Base-by-base conservation (phyloP, 768 basidiomycete species). In the Tricholoma saponaceum region DNA sequence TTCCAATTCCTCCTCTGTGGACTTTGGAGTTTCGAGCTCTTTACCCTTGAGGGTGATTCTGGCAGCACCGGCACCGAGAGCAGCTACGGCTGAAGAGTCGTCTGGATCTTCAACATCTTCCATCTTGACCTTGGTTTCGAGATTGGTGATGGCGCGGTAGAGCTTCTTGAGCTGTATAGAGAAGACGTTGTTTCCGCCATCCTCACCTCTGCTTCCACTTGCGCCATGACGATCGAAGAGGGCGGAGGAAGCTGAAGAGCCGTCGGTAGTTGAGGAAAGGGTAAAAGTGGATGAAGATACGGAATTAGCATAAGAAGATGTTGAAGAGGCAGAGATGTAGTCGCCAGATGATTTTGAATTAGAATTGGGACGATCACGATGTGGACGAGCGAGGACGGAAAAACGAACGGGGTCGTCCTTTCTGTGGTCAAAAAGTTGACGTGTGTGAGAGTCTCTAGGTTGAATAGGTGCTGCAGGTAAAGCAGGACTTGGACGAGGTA, bases 391-490 rank as follows among this genome's bases (percentile, higher is more conserved):
- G 33, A 84, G 79, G 32, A 86, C 81, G 37, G 83, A 76, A 72
- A 98, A 98, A 10, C 89, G 83, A 30, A 94, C 83, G 0, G 97
- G 93, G 69, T 98, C 92, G 69, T 98, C 91, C 65, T 92, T 86
- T 37, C 90, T 81, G 58, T 90, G 92, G 67, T 98, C 94, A 57
- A 94, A 95, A 0, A 97, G 82, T 59, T 89, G 89, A 41, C 85
- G 74, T 6, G 71, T 60, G 8, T 54, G 53, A 79, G 69, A 3
- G 77, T 62, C 25, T 71, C 70, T 18, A 58, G 25, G 67, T 66
- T 55, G 30, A 32, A 9, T 32, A 32, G 30, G 30, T 32, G 30
- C 7, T 9, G 8, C 30, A 70, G 52, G 33, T 70, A 67, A 10
- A 71, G 62, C 32, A 71, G 51, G 35, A 70, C 64, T 18, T 70